phyloP scores from a whole-genome alignment of 2,329 filamentous ascomycete genomes.

The Zymoseptoria brevis region DNA sequence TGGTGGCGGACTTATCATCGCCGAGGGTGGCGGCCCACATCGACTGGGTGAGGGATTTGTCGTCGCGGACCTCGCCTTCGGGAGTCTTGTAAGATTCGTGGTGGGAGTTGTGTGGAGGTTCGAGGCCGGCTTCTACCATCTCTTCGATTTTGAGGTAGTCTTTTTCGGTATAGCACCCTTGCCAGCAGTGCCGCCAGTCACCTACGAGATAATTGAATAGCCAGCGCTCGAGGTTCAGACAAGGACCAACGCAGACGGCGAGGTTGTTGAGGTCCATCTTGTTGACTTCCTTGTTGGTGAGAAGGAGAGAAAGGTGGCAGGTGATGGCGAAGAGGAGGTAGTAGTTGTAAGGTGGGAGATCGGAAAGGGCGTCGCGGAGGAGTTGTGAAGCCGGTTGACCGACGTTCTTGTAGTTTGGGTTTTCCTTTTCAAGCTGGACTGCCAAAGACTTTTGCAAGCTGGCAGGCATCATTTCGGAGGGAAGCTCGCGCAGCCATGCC shows the following conservation, averaged over 20 bases:
- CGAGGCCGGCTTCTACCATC: conserved; percentile 18
- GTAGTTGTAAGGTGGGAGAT: conserved; percentile 93
- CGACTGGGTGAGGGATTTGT: conserved; percentile 12
- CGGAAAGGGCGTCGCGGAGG: conserved; percentile 84
- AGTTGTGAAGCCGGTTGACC: conserved; percentile 62
- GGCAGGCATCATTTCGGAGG: conserved; percentile 88
- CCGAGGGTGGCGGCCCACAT: conserved; percentile 9
- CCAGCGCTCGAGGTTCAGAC: conserved; percentile 90
- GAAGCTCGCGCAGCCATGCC: conserved; percentile 89
- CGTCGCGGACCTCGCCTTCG: conserved; percentile 8
- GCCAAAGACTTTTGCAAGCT: conserved; percentile 70
- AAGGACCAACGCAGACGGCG: conserved; percentile 94
- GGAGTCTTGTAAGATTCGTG: background rate
- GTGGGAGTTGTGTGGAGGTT: conserved; percentile 6
- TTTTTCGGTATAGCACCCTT: conserved; percentile 86
- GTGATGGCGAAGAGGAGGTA: conserved; percentile 96
- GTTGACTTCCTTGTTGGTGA: conserved; percentile 89
- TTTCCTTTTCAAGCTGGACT: conserved; percentile 72
- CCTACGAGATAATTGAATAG: conserved; percentile 93
- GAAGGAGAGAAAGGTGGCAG: conserved; percentile 83
- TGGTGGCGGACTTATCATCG: conserved; percentile 3
- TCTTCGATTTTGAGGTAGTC: conserved; percentile 29
- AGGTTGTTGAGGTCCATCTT: conserved; percentile 97
- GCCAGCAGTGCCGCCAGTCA: conserved; percentile 95
- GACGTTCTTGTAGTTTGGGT: conserved; percentile 59